Evolutionary conservation across 2,329 filamentous ascomycete genomes (phyloP).

Genomic region (Coleophoma crateriformis): DNA sequence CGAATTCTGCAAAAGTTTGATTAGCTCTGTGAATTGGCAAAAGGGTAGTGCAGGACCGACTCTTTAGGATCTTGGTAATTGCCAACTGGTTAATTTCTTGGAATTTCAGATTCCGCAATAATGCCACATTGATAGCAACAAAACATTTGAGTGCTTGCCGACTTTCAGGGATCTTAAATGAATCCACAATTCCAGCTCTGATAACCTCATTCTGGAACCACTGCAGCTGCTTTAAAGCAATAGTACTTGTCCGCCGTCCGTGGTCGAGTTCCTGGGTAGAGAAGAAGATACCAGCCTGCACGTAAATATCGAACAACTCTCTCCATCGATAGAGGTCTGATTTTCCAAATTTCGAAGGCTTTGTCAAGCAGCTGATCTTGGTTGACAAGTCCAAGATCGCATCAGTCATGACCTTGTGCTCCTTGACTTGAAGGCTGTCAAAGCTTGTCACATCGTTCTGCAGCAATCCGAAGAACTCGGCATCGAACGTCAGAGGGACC

Average conservation of each 20-base stretch:
- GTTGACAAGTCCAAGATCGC: slow-evolving; percentile 61
- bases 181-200: slow-evolving; percentile 49
- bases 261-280: slow-evolving; percentile 68
- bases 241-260: slow-evolving; percentile 58
- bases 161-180: slow-evolving; percentile 64
- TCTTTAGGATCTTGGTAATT: slow-evolving; percentile 80
- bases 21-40: not conserved
- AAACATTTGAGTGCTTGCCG: slow-evolving; percentile 61
- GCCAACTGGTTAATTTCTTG: slow-evolving; percentile 79
- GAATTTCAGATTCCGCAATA: slow-evolving; percentile 78
- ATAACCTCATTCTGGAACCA: slow-evolving; percentile 68
- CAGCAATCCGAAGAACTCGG: slow-evolving; percentile 74
- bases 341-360: slow-evolving; percentile 55
- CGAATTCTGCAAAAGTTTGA: slow-evolving; percentile 57
- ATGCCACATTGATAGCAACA: slow-evolving; percentile 62
- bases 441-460: slow-evolving; percentile 66
- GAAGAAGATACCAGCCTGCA: slow-evolving; percentile 78
- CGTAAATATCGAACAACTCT: slow-evolving; percentile 74
- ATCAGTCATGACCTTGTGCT: slow-evolving; percentile 56
- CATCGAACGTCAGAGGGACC: slow-evolving; percentile 70
- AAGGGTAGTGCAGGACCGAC: slow-evolving; percentile 35
- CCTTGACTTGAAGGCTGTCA: slow-evolving; percentile 56
- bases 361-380: slow-evolving; percentile 58
- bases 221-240: slow-evolving; percentile 62
- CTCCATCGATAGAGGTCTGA: slow-evolving; percentile 73